Evolutionary conservation across 805 yeast species (phyloP).

Genomic region (Hanseniaspora guilliermondii): DNA sequence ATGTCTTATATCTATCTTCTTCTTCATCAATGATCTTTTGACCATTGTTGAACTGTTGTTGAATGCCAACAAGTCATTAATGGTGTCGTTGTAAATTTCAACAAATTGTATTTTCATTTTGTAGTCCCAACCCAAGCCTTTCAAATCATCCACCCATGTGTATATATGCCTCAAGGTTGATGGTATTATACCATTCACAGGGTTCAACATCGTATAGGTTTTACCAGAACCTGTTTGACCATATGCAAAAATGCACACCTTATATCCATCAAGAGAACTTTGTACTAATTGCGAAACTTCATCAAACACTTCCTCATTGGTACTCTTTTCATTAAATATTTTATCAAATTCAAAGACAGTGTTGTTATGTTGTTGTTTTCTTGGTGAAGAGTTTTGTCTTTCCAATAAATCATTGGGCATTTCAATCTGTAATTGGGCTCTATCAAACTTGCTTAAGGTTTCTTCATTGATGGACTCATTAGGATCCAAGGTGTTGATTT

Average conservation of each 20-base stretch:
- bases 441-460: background rate
- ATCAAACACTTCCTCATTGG: conserved; percentile 58
- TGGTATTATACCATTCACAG: conserved; percentile 69
- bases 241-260: conserved; percentile 89
- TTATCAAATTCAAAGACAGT: conserved; percentile 62
- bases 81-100: conserved; percentile 78
- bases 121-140: conserved; percentile 51
- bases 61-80: conserved; percentile 48
- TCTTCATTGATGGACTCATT: conserved; percentile 22
- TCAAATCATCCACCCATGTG: conserved; percentile 36
- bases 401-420: background rate
- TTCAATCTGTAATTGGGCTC: conserved; percentile 3
- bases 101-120: conserved; percentile 59
- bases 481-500: conserved; percentile 22
- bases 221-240: conserved; percentile 97
- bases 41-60: background rate
- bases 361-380: background rate
- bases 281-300: conserved; percentile 81
- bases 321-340: conserved; percentile 45
- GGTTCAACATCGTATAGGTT: conserved; percentile 74
- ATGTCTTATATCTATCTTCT: conserved; percentile 63
- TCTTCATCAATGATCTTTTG: conserved; percentile 16
- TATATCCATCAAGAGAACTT: conserved; percentile 74
- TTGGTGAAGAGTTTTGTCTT: background rate
- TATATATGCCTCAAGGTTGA: conserved; percentile 62